These are phyloP conservation scores for Udeniomyces megalosporus DNA, from an alignment of 768 basidiomycete genomes.

Conservation along the genomic window DNA sequence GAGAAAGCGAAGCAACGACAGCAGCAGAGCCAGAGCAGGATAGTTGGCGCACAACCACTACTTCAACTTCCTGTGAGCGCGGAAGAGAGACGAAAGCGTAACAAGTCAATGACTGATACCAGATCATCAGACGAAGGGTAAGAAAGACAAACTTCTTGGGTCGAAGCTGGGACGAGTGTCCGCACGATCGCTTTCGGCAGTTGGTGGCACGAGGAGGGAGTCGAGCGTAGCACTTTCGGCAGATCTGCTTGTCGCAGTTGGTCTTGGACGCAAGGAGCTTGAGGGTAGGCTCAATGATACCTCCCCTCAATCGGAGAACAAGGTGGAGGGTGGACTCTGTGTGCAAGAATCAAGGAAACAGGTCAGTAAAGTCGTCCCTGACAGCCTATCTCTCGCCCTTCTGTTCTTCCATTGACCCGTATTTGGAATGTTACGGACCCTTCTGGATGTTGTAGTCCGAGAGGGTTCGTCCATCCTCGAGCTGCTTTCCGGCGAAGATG, in stretches of 20 bases:
- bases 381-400: too few relatives aligned
- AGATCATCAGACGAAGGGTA: not conserved
- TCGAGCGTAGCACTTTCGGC: constrained; percentile 33
- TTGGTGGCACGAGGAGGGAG: constrained; percentile 98
- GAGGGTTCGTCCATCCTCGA: constrained; percentile 18
- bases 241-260: constrained; percentile 37
- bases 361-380: not conserved
- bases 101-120: not conserved
- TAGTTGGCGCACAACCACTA: constrained; percentile 1
- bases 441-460: constrained; percentile 19
- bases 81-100: not conserved
- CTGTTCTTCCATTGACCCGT: not conserved
- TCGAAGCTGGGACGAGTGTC: constrained; percentile 17
- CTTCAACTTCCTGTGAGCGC: constrained; percentile 10
- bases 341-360: not conserved
- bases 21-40: not conserved
- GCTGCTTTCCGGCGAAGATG: constrained; percentile 39
- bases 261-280: constrained; percentile 94
- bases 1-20: too few relatives aligned
- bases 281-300: constrained; percentile 97
- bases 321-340: constrained; percentile 85
- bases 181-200: constrained; percentile 79
- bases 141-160: constrained; percentile 10
- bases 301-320: constrained; percentile 66
- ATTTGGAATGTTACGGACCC: not conserved